Base-by-base conservation (phyloP, 495 filamentous ascomycete species). In the Rhypophila decipiens region DNA sequence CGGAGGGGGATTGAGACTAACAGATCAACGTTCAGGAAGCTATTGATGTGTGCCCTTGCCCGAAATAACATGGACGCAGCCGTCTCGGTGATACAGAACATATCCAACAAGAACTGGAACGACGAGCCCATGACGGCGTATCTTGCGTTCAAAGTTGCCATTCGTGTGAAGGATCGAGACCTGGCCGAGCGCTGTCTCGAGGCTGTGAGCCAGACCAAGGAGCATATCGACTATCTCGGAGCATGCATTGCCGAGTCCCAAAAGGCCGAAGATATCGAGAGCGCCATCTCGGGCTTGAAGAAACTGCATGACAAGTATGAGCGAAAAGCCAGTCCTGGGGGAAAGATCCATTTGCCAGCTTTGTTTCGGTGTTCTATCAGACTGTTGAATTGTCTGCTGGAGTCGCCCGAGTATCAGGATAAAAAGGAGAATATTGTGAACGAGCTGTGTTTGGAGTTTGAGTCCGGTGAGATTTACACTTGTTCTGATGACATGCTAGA, bases 201-300 rank as follows among this genome's bases (percentile, higher is more conserved):
- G 33, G 57, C 53, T 1, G 66, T 91, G 22, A 71, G 61, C 31
- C 59, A 45, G 5, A 49, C 64, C 20, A 66, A 71, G 0, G 59
- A 70, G 5, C 72, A 78, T 36, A 72, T 83, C 45, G 68, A 75
- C 20, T 78, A 85, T 45, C 71, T 95, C 5, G 85, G 86, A 42
- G 85, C 87, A 0, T 93, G 88, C 53, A 81, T 84, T 47, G 63
- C 85, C 2, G 87, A 91, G 54, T 84, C 88, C 3, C 80, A 90
- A 34, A 70, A 81, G 53, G 60, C 66, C 1, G 81, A 84, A 2
- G 76, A 87, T 50, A 79, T 75, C 22, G 48, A 53, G 7, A 71
- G 79, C 44, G 77, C 81, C 4, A 64, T 85, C 22, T 61, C 65
- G 11, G 74, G 79, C 5, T 58, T 94, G 24, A 74, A 80, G 52